Percentiles rank a stretch among this genome's conserved stretches.
Evolutionary conservation across 768 basidiomycete species (phyloP).

Genomic region (Omphalotus guepiniiformis): DNA sequence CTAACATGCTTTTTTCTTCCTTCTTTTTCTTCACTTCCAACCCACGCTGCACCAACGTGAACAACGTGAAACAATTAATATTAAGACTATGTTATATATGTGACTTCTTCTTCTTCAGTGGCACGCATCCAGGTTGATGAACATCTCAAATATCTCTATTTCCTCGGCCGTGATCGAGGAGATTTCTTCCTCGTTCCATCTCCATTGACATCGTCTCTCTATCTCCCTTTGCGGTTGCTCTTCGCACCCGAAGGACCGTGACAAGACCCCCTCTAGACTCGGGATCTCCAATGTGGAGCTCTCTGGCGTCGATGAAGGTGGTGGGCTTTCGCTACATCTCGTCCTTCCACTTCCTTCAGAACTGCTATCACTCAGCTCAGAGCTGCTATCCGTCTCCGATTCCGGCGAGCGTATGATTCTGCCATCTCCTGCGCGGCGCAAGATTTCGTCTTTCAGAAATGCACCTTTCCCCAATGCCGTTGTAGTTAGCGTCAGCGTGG

Average conservation of each 20-base stretch:
- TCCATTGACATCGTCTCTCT: too few relatives aligned
- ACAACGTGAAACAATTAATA: background rate
- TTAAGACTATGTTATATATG: constrained; percentile 9
- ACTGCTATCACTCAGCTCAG: too few relatives aligned
- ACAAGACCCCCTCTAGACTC: too few relatives aligned
- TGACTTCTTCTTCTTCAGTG: constrained; percentile 13
- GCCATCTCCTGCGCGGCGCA: background rate
- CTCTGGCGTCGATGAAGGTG: too few relatives aligned
- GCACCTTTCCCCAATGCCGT: background rate
- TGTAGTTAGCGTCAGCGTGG: background rate
- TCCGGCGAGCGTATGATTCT: background rate
- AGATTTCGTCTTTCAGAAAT: background rate
- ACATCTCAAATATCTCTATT: constrained; percentile 37
- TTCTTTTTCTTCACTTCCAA: background rate
- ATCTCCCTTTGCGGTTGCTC: too few relatives aligned
- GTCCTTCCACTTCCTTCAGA: too few relatives aligned
- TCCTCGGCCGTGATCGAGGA: constrained; percentile 1
- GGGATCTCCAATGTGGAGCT: too few relatives aligned
- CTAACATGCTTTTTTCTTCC: background rate
- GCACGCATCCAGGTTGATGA: constrained; percentile 33
- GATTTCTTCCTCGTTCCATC: constrained; percentile 1
- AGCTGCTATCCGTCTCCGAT: too few relatives aligned
- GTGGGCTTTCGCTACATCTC: too few relatives aligned
- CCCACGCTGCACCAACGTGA: background rate
- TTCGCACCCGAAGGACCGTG: too few relatives aligned